Percentiles rank a stretch among this genome's conserved stretches.
Evolutionary conservation across 2,329 filamentous ascomycete species (phyloP).

Genomic region (Orbilia blumenaviensis): DNA sequence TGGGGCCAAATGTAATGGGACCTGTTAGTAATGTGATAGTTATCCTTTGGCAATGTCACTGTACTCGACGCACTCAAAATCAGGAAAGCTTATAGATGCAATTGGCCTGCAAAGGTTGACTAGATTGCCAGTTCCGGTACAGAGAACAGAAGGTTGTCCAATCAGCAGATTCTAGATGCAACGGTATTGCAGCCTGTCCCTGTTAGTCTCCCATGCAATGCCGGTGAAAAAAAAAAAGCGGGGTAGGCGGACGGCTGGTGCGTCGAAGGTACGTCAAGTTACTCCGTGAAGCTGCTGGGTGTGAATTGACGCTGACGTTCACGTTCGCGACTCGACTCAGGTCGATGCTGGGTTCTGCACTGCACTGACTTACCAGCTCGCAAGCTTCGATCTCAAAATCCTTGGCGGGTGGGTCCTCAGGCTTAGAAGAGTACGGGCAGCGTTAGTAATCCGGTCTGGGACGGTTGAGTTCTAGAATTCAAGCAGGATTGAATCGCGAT

Average conservation of each 20-base stretch:
- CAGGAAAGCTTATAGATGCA: conserved; percentile 27
- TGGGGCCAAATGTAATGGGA: conserved; percentile 19
- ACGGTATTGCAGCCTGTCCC: conserved; percentile 6
- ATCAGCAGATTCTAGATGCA: conserved; percentile 27
- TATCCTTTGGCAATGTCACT: conserved; percentile 1
- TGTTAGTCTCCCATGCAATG: conserved; percentile 13
- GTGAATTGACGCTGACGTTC: neutral
- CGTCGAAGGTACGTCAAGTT: neutral
- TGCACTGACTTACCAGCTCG: conserved; percentile 7
- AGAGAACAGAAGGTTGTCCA: conserved; percentile 19
- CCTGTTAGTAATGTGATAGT: conserved; percentile 17
- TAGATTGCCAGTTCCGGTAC: conserved; percentile 34
- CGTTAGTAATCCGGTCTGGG: conserved; percentile 37
- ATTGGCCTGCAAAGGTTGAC: conserved; percentile 18
- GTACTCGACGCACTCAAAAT: conserved; percentile 24
- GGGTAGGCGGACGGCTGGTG: conserved; percentile 25
- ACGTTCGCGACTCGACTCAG: conserved; percentile 35
- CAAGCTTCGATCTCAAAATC: neutral
- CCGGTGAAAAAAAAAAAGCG: conserved; percentile 30
- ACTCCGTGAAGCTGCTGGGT: neutral
- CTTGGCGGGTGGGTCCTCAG: conserved; percentile 12
- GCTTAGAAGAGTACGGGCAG: neutral
- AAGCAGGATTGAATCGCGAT: conserved; percentile 5
- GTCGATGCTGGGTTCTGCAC: too few relatives aligned
- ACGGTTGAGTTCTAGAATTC: conserved; percentile 33